A percentile compares a stretch with the other conserved stretches of the same genome.
These are phyloP conservation scores for Pyrenochaeta sp. DNA, from an alignment of 2,329 filamentous ascomycete species.

Conservation along the genomic window DNA sequence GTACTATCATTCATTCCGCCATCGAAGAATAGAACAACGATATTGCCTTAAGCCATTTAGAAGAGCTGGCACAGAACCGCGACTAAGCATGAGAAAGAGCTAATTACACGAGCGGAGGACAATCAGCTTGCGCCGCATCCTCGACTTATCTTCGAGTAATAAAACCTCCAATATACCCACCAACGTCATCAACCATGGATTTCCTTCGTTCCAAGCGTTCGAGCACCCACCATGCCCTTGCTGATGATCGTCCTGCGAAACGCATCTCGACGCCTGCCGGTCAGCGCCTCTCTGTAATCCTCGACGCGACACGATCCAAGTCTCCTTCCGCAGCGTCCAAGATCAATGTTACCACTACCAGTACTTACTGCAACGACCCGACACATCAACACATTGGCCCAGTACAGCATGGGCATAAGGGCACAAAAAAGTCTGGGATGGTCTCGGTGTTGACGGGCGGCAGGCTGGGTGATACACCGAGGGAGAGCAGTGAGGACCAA, in stretches of 20 bases:
- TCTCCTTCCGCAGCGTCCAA: conserved; percentile 30
- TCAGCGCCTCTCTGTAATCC: conserved; percentile 52
- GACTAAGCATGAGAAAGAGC: conserved; percentile 17
- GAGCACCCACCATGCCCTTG: conserved; percentile 31
- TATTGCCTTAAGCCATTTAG: neutral
- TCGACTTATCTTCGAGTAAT: neutral
- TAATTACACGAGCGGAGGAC: conserved; percentile 4
- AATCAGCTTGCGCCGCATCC: conserved; percentile 9
- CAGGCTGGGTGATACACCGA: conserved; percentile 38
- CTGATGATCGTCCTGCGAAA: conserved; percentile 46
- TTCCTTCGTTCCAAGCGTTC: conserved; percentile 35
- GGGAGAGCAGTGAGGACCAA: conserved; percentile 39
- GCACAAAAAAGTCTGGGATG: conserved; percentile 26
- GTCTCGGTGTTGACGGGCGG: conserved; percentile 31
- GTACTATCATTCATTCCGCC: neutral
- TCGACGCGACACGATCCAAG: conserved; percentile 41
- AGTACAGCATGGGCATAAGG: conserved; percentile 26
- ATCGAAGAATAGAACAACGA: neutral
- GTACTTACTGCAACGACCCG: conserved; percentile 40
- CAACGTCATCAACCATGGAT: conserved; percentile 26
- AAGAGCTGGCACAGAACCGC: neutral
- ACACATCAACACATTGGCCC: conserved; percentile 34
- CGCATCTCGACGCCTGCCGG: conserved; percentile 55
- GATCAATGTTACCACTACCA: conserved; percentile 37
- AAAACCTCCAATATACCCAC: neutral